Evolutionary conservation across 805 yeast species (phyloP).

Genomic region (Middelhovenomyces tepae): DNA sequence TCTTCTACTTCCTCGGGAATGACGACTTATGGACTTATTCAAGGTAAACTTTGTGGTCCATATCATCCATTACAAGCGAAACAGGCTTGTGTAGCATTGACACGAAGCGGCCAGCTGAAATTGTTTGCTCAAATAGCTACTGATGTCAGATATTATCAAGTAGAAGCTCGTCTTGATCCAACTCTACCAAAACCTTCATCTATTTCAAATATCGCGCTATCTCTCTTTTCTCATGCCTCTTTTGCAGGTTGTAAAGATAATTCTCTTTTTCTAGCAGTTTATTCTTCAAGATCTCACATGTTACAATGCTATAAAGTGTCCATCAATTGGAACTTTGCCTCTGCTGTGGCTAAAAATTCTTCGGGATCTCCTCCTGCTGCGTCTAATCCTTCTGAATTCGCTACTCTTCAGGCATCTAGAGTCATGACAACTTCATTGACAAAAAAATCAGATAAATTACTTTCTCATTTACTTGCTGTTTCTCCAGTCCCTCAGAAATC

Average conservation of each 20-base stretch:
- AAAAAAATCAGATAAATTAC: constrained; percentile 2
- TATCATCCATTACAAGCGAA: constrained; percentile 60
- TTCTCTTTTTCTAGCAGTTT: constrained; percentile 23
- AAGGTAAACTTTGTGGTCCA: constrained; percentile 50
- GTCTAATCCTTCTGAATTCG: constrained; percentile 1
- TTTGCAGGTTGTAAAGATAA: constrained; percentile 20
- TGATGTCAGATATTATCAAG: constrained; percentile 15
- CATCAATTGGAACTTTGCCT: constrained; percentile 26
- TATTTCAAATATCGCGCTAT: background rate
- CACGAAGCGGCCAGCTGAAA: constrained; percentile 46
- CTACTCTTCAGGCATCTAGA: constrained; percentile 2
- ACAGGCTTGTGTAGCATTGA: constrained; percentile 60
- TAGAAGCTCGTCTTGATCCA: constrained; percentile 50
- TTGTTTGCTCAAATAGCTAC: constrained; percentile 15
- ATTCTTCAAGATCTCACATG: constrained; percentile 14
- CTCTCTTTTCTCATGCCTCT: constrained; percentile 20
- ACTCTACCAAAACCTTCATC: too few species aligned
- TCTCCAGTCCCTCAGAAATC: background rate
- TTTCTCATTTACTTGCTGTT: constrained; percentile 8
- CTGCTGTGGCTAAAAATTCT: too few species aligned
- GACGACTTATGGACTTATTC: constrained; percentile 45
- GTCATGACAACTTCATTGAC: constrained; percentile 6
- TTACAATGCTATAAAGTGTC: constrained; percentile 22
- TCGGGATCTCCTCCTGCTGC: too few species aligned
- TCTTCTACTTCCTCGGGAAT: constrained; percentile 14